A percentile compares a stretch with the other conserved stretches of the same genome.
Conservation (phyloP, 164 flowering plant species). For the Macadamia tetraphylla region DNA sequence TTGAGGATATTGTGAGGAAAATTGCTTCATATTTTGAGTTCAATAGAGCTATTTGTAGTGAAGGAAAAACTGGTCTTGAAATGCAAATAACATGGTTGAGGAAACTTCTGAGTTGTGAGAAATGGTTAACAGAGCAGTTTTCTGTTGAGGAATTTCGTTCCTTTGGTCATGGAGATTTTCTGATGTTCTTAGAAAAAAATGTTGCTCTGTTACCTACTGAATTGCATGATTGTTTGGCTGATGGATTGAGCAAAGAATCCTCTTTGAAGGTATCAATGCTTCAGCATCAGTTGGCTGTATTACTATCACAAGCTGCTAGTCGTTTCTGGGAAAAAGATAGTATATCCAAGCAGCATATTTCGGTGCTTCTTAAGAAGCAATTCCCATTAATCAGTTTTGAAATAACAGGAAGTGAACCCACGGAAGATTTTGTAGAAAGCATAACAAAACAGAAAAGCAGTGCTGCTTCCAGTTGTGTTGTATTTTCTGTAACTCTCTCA, state of each 20-base stretch:
- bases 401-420: conserved; percentile 29
- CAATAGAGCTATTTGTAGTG: conserved; percentile 16
- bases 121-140: conserved; percentile 60
- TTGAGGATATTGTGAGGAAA: conserved; percentile 53
- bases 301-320: conserved; percentile 60
- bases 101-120: conserved; percentile 50
- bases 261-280: conserved; percentile 52
- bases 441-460: conserved; percentile 25
- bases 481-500: conserved; percentile 58
- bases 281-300: conserved; percentile 40
- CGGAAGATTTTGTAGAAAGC: conserved; percentile 28
- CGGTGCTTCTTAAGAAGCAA: conserved; percentile 51
- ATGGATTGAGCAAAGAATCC: conserved; percentile 20
- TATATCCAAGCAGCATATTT: conserved; percentile 40
- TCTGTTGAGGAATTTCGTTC: conserved; percentile 51
- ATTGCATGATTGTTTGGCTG: conserved; percentile 25
- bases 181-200: conserved; percentile 51
- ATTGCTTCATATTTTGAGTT: conserved; percentile 33
- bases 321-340: conserved; percentile 34
- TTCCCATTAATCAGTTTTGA: conserved; percentile 59
- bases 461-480: conserved; percentile 38
- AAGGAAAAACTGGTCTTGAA: conserved; percentile 25
- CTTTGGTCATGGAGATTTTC: conserved; percentile 73
- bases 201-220: conserved; percentile 36
- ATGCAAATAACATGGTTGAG: conserved; percentile 29